Evolutionary conservation across 2,329 filamentous ascomycete genomes (phyloP), one percentile per base, ranked within the genome.

Genomic region (Penicillium sp.): DNA sequence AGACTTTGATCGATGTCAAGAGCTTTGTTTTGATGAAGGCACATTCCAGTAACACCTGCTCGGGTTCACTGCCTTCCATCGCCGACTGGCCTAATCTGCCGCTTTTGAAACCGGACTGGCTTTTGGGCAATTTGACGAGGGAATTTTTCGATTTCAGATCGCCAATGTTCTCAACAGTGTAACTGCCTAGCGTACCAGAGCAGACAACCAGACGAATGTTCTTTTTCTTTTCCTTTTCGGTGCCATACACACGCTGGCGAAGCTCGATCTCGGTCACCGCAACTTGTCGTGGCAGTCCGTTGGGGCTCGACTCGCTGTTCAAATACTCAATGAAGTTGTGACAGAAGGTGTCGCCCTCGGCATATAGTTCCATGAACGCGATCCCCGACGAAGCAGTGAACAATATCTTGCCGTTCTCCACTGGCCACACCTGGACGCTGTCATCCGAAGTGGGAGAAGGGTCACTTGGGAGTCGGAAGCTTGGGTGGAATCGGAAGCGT

Each of bases 401-500:
- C 42, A 94, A 78, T 15, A 94, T 84, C 55, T 87, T 88, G 12
- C 88, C 86, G 59, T 86, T 86, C 57, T 96, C 93, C 0, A 93
- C 86, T 0, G 89, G 86, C 87, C 91, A 97, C 0, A 90, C 90
- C 68, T 96, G 91, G 1, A 97, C 84, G 63, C 90, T 92, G 37
- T 85, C 84, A 65, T 97, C 93, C 1, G 81, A 76, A 61, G 80
- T 83, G 40, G 84, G 72, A 17, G 83, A 77, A 6, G 84, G 77
- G 67, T 97, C 94, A 56, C 86, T 88, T 0, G 93, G 91, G 52
- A 96, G 83, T 54, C 87, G 84, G 80, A 99, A 97, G 72, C 90
- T 92, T 4, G 93, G 91, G 70, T 99, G 94, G 65, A 88, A 89
- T 63, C 92, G 88, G 78, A 97, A 96, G 40, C 92, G 89, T 52